A percentile compares a stretch with the other conserved stretches of the same genome.
phyloP scores from a whole-genome alignment of 257 asterid genomes.

The Scutellaria galericulata region DNA sequence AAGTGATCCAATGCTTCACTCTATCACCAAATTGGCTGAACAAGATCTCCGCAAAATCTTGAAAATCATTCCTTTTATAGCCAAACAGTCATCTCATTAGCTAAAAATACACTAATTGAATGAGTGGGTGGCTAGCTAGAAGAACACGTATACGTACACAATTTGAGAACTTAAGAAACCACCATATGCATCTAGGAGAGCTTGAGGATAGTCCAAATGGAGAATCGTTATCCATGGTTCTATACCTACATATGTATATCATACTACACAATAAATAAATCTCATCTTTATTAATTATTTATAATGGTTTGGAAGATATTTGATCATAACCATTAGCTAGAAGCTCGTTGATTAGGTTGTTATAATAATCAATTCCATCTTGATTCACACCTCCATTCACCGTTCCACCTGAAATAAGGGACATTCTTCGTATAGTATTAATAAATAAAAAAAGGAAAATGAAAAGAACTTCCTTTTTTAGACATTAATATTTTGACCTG shows the following conservation, averaged over 20 bases:
- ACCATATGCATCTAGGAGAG: conserved; percentile 49
- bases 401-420: no score
- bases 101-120: background rate
- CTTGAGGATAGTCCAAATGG: conserved; percentile 50
- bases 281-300: no score
- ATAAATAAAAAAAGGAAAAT: no score
- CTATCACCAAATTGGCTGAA: conserved; percentile 55
- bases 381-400: conserved; percentile 36
- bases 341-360: conserved; percentile 43
- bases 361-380: conserved; percentile 43
- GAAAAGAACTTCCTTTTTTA: no score
- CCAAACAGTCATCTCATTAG: background rate
- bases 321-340: conserved; percentile 35
- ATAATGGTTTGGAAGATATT: background rate
- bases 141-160: conserved; percentile 44
- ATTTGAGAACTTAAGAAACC: conserved; percentile 49
- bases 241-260: conserved; percentile 36
- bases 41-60: conserved; percentile 49
- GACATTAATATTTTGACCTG: conserved; percentile 17
- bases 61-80: conserved; percentile 43
- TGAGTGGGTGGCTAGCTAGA: no score
- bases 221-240: conserved; percentile 52
- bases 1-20: conserved; percentile 56
- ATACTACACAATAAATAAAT: background rate
- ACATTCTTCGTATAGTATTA: no score